Base-by-base conservation (phyloP, 78 protist genomes). In the Dictyostelium firmibasis region DNA sequence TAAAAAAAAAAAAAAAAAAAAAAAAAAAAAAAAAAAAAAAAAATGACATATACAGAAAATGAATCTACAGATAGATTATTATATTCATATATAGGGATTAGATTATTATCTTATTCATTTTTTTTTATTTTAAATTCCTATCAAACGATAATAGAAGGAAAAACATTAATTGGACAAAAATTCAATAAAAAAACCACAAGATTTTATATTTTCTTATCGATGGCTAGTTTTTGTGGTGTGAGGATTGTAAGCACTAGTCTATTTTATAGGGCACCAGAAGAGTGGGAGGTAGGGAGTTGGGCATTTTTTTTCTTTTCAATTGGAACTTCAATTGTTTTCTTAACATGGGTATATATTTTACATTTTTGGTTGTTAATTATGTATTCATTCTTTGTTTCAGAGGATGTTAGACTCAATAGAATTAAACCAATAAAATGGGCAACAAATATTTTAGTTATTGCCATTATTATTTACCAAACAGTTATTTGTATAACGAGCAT, bases 341-440 rank as follows among this genome's bases (percentile, higher is more conserved):
- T 27, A 25, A 29, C 33, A 9, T 69, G 77, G 77, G 36, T 29
- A 25, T 69, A 25, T 14, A 69, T 69, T 13, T 13, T 69, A 29
- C 60, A 33, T 11, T 47, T 25, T 57, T 41, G 74, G 77, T 31
- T 83, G 11, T 72, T 57, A 67, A 11, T 83, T 36, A 23, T 83
- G 31, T 83, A 83, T 64, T 44, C 88, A 83, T 83, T 83, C 27
- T 83, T 83, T 83, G 60, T 83, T 11, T n/a, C 64, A 9, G 53
- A 60, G 20, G 60, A 83, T 36, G 27, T 83, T n/a, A 60, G 60
- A 64, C 2, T 35, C 5, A 23, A 50, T 11, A 25, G 27, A 27
- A 31, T 83, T 4, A 64, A 41, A 38, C 38, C 75, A 23, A 38
- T 83, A 23, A 70, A 38, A 8, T 18, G 16, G 33, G 43, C 33